phyloP scores from a whole-genome alignment of 164 flowering plant species.

The Tetrastigma voinierianum region DNA sequence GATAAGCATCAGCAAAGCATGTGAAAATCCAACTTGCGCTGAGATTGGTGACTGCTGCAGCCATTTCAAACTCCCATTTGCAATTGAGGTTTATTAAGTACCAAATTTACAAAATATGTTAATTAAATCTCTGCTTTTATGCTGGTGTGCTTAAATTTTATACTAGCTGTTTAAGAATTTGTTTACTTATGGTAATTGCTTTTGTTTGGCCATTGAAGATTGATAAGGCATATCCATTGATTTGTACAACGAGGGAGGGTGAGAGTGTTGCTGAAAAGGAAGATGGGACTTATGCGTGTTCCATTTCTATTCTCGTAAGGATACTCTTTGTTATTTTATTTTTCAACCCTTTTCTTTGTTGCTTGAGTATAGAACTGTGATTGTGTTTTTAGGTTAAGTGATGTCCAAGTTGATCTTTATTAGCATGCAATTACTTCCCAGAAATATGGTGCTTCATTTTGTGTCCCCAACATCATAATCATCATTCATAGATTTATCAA shows the following conservation, averaged over 20 bases:
- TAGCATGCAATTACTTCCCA: too few species aligned
- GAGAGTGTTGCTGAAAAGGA: conserved; percentile 71
- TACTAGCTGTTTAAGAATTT: neutral
- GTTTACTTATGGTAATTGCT: neutral
- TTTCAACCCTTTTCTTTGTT: neutral
- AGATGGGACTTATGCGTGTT: conserved; percentile 84
- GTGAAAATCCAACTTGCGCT: conserved; percentile 79
- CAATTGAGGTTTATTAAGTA: conserved; percentile 55
- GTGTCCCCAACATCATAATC: too few species aligned
- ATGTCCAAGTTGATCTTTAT: too few species aligned
- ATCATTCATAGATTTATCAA: too few species aligned
- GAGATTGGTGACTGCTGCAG: conserved; percentile 81
- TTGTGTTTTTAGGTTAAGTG: neutral
- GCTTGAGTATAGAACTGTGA: neutral
- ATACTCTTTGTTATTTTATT: neutral
- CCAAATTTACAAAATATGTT: neutral
- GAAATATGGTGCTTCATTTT: too few species aligned
- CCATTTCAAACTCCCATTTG: conserved; percentile 60
- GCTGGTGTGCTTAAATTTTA: too few species aligned
- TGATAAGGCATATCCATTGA: conserved; percentile 92
- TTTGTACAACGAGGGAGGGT: conserved; percentile 94
- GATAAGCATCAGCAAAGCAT: conserved; percentile 58
- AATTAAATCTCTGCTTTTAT: too few species aligned
- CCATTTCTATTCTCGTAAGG: conserved; percentile 73
- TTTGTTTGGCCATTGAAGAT: conserved; percentile 29